Evolutionary conservation across 1,284 basidiomycete genomes (phyloP), one percentile per base, ranked within the genome.

Genomic region (Apiotrichum laibachii): DNA sequence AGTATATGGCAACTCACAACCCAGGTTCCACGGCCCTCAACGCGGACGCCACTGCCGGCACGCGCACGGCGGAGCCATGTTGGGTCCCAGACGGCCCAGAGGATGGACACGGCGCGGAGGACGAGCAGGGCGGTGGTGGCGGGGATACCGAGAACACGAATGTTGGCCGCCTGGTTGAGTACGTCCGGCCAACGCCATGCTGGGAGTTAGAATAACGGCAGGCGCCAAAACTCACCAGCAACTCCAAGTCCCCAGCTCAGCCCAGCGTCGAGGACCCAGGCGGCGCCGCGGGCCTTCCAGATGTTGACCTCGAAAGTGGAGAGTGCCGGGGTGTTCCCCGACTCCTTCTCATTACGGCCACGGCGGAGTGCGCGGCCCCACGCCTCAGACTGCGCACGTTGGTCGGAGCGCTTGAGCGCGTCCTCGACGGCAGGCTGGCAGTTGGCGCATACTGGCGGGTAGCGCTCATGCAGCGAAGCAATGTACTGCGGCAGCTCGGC

Each of bases 371-470:
- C 75, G 1, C 64, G 68, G 2, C 72, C 69, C 12, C 92, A 82
- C 2, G 89, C 90, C 59, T 85, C 85, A 6, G 86, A 84, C 37
- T 90, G 87, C 5, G 90, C 90, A 84, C 89, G 88, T 57, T 86
- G 82, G 66, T 95, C 87, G 64, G 88, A 87, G 63, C 82, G 82
- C 50, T 81, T 80, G 53, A 96, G 87, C 62, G 89, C 86, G 39
- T 88, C 88, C 65, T 93, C 89, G 0, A 94, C 89, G 0, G 82
- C 82, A 0, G 88, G 87, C 37, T 84, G 81, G 69, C 92, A 96
- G 3, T 79, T 72, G 0, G 81, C 79, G 73, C 92, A 96, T 18
- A 94, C 86, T 2, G 88, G 88, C 15, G 92, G 92, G 72, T 94
- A 95, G 9, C 92, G 88, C 7, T 79, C 66, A 67, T 93, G 84